Percentiles rank a stretch among this genome's conserved stretches.
Evolutionary conservation across 129 eudicot genomes (phyloP).

Genomic region (Heracleum sosnowskyi): DNA sequence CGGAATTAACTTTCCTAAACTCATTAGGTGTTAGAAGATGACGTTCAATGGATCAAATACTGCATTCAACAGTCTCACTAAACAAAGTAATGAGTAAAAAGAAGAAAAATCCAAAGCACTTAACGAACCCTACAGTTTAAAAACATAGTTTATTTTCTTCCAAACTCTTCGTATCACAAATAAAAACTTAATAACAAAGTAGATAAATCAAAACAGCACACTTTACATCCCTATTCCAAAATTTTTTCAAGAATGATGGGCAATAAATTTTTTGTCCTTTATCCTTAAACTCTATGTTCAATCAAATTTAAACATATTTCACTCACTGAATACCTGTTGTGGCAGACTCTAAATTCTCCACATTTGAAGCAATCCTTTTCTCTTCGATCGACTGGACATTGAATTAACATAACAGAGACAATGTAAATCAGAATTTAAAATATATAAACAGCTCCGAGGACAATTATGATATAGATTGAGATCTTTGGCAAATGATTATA

Average conservation of each 20-base stretch:
- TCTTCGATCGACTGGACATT: constrained; percentile 62
- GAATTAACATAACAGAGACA: not conserved
- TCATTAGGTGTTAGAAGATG: too few relatives aligned
- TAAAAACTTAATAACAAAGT: not conserved
- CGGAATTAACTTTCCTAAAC: too few relatives aligned
- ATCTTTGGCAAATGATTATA: not conserved
- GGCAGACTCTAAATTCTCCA: constrained; percentile 65
- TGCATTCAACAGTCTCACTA: not conserved
- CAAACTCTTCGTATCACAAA: not conserved
- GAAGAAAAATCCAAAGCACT: not conserved
- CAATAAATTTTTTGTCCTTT: too few relatives aligned
- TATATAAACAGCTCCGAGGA: not conserved
- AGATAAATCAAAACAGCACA: not conserved
- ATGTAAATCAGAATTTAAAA: constrained; percentile 6
- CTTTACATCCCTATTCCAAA: not conserved
- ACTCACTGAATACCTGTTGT: constrained; percentile 47
- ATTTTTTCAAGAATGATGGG: too few relatives aligned
- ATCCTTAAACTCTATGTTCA: too few relatives aligned
- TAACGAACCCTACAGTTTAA: not conserved
- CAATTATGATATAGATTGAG: not conserved
- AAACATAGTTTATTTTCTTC: not conserved
- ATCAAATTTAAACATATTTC: not conserved
- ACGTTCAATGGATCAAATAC: not conserved
- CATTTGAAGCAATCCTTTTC: constrained; percentile 63
- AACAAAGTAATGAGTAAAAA: too few relatives aligned